Evolutionary conservation across 805 yeast genomes (phyloP).

Genomic region (Myxozyma kluyveri): DNA sequence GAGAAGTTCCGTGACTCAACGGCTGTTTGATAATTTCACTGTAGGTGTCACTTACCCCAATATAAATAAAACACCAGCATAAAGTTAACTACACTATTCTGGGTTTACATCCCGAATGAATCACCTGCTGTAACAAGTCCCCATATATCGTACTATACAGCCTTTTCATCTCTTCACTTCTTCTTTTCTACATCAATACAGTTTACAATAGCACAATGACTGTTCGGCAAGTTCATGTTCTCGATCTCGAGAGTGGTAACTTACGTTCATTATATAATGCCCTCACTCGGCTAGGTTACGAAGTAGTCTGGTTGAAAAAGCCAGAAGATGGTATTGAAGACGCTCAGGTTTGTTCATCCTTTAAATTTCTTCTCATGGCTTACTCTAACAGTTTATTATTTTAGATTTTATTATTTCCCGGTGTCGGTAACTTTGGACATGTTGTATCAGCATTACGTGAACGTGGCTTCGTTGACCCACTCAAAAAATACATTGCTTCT

Average conservation of each 20-base stretch:
- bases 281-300: conserved; percentile 70
- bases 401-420: conserved; percentile 72
- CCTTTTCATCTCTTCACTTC: not conserved
- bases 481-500: conserved; percentile 62
- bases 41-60: too few species aligned
- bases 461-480: conserved; percentile 63
- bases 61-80: not conserved
- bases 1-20: too few species aligned
- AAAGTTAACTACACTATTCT: not conserved
- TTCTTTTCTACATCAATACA: not conserved
- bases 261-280: conserved; percentile 87
- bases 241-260: conserved; percentile 94
- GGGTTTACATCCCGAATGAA: too few species aligned
- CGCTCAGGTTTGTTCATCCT: conserved; percentile 41
- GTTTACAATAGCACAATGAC: conserved; percentile 1
- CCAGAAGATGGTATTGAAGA: conserved; percentile 49
- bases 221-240: conserved; percentile 53
- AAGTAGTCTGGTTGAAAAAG: conserved; percentile 58
- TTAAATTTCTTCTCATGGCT: not conserved
- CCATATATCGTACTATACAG: too few species aligned
- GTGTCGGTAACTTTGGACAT: conserved; percentile 97
- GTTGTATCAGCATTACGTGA: conserved; percentile 68
- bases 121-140: too few species aligned
- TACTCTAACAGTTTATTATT: too few species aligned
- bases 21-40: too few species aligned